Percentiles rank a stretch among this genome's conserved stretches.
Evolutionary conservation across 2,329 filamentous ascomycete genomes (phyloP).

Genomic region (Cordyceps pruinosa): DNA sequence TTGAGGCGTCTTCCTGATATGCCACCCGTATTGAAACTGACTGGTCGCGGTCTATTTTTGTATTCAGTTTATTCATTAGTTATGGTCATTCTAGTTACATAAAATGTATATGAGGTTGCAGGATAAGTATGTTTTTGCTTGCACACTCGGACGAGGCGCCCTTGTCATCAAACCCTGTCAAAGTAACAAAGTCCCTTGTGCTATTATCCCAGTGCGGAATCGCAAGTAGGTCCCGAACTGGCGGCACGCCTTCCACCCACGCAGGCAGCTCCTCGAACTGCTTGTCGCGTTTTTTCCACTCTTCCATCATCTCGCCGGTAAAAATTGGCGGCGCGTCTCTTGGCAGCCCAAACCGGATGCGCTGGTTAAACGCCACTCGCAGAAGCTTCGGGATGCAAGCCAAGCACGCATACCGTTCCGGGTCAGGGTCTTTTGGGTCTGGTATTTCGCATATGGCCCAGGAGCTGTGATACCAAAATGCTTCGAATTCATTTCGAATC

Average conservation of each 20-base stretch:
- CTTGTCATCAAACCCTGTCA: slow-evolving; percentile 5
- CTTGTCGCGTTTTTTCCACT: slow-evolving; percentile 16
- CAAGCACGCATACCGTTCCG: slow-evolving; percentile 18
- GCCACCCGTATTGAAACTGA: neutral
- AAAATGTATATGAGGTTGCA: slow-evolving; percentile 16
- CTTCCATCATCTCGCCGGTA: slow-evolving; percentile 15
- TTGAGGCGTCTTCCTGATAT: neutral
- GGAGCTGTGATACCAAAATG: slow-evolving; percentile 16
- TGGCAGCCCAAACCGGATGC: slow-evolving; percentile 16
- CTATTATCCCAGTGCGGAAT: slow-evolving; percentile 16
- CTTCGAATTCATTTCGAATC: slow-evolving; percentile 17
- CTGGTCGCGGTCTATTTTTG: neutral
- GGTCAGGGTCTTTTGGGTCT: slow-evolving; percentile 16
- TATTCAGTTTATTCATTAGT: slow-evolving; percentile 1
- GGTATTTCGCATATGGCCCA: slow-evolving; percentile 16
- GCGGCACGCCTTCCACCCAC: slow-evolving; percentile 13
- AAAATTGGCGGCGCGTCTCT: slow-evolving; percentile 16
- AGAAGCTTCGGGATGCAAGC: slow-evolving; percentile 17
- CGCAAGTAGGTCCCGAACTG: slow-evolving; percentile 6
- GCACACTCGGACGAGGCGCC: slow-evolving; percentile 11
- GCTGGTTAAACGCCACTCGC: slow-evolving; percentile 14
- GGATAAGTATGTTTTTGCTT: slow-evolving; percentile 16
- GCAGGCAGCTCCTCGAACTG: slow-evolving; percentile 12
- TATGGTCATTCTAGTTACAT: neutral
- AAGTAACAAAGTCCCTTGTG: slow-evolving; percentile 13